A percentile compares a stretch with the other conserved stretches of the same genome.
Conservation (phyloP, 345 rosid genomes). For the Nephelium lappaceum region DNA sequence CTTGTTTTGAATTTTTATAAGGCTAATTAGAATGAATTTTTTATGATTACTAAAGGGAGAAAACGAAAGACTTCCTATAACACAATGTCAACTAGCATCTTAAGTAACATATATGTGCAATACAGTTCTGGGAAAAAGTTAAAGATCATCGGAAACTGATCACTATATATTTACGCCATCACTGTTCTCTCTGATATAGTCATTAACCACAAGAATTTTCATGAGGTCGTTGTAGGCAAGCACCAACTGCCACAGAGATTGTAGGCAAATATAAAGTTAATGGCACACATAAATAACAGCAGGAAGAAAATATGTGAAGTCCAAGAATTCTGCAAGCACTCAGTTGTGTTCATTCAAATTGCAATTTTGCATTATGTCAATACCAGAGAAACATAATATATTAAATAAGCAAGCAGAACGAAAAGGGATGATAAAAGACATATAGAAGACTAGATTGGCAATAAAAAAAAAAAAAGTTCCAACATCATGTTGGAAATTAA, state of each 20-base stretch:
- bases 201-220: constrained; percentile 55
- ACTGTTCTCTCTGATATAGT: constrained; percentile 31
- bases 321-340: too few species aligned
- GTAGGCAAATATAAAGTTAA: constrained; percentile 8
- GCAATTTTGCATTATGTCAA: neutral
- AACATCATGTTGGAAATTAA: too few species aligned
- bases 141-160: constrained; percentile 5
- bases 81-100: neutral
- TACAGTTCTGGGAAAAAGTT: neutral
- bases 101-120: neutral
- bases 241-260: constrained; percentile 53
- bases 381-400: too few species aligned
- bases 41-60: too few species aligned
- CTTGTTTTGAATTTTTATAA: neutral
- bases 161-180: constrained; percentile 49
- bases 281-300: neutral
- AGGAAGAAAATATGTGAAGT: neutral
- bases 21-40: neutral
- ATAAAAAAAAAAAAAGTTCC: too few species aligned
- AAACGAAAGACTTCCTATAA: neutral
- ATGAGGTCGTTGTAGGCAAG: constrained; percentile 71
- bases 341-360: neutral
- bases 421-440: neutral
- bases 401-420: neutral
- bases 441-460: neutral